phyloP scores from a whole-genome alignment of 2,329 filamentous ascomycete genomes.

The Diaporthe australafricana region DNA sequence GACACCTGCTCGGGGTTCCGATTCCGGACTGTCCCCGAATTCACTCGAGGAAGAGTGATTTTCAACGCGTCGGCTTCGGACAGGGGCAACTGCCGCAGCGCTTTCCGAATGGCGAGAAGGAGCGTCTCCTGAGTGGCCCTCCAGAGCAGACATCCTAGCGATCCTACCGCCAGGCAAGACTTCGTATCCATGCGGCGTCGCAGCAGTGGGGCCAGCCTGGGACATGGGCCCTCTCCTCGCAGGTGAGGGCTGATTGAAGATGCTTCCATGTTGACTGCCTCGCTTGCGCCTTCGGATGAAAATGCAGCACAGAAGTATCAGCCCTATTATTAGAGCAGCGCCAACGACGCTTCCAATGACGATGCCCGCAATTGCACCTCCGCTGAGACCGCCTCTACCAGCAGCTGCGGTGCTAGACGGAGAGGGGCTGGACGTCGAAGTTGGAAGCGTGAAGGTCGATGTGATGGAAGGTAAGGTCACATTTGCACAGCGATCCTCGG shows the following conservation, averaged over 20 bases:
- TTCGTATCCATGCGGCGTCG: slow-evolving; percentile 70
- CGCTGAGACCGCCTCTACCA: slow-evolving; percentile 66
- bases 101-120: slow-evolving; percentile 63
- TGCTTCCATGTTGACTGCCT: slow-evolving; percentile 74
- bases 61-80: slow-evolving; percentile 59
- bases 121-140: slow-evolving; percentile 76
- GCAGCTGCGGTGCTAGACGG: slow-evolving; percentile 48
- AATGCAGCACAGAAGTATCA: slow-evolving; percentile 76
- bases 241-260: slow-evolving; percentile 92
- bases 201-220: slow-evolving; percentile 48
- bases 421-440: slow-evolving; percentile 57
- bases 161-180: slow-evolving; percentile 89
- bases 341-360: slow-evolving; percentile 84
- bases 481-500: slow-evolving; percentile 77
- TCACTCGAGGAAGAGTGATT: slow-evolving; percentile 78
- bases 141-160: slow-evolving; percentile 93
- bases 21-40: slow-evolving; percentile 78
- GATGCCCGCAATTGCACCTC: slow-evolving; percentile 91
- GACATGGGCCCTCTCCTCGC: slow-evolving; percentile 62
- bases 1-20: slow-evolving; percentile 67
- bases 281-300: slow-evolving; percentile 60
- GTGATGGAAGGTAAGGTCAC: slow-evolving; percentile 84
- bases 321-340: slow-evolving; percentile 73
- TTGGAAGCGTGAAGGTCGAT: slow-evolving; percentile 73
- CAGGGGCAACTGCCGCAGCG: slow-evolving; percentile 58